Percentiles rank a stretch among this genome's conserved stretches.
phyloP scores from a whole-genome alignment of 106 monocot species.

The Gastrodia elata region DNA sequence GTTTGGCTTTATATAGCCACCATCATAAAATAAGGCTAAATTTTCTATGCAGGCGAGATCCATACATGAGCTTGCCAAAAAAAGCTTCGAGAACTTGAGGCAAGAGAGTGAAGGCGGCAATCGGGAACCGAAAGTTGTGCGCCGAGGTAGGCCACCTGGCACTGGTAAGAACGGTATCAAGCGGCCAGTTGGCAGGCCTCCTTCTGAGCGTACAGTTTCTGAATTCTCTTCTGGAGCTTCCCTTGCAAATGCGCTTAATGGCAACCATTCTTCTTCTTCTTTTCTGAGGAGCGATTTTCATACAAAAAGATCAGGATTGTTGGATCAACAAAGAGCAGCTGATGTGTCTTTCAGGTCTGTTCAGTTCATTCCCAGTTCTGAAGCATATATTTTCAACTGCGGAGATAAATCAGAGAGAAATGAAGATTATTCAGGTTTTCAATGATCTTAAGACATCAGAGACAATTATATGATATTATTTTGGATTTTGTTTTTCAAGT shows the following conservation, averaged over 20 bases:
- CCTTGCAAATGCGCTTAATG: constrained; percentile 36
- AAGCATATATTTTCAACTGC: constrained; percentile 11
- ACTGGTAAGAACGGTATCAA: constrained; percentile 45
- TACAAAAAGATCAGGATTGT: constrained; percentile 20
- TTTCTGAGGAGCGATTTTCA: constrained; percentile 24
- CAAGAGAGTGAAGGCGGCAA: constrained; percentile 64
- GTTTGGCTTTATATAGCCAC: neutral
- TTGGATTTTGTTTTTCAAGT: neutral
- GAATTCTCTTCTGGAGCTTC: constrained; percentile 35
- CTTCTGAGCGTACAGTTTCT: constrained; percentile 27
- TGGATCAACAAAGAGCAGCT: constrained; percentile 14
- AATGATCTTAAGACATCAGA: neutral
- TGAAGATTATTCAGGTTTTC: constrained; percentile 53
- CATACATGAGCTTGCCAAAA: constrained; percentile 86
- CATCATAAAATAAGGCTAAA: neutral
- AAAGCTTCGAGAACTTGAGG: constrained; percentile 83
- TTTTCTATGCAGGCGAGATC: constrained; percentile 50
- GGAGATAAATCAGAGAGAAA: constrained; percentile 44
- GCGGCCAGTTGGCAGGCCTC: constrained; percentile 30
- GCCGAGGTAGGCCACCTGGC: constrained; percentile 73
- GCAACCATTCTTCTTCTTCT: constrained; percentile 19
- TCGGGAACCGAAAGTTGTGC: constrained; percentile 39
- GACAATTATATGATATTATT: neutral
- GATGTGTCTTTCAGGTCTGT: constrained; percentile 15
- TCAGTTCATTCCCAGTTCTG: constrained; percentile 18